Evolutionary conservation across 1,284 basidiomycete species (phyloP).

Genomic region (Moniliophthora roreri): DNA sequence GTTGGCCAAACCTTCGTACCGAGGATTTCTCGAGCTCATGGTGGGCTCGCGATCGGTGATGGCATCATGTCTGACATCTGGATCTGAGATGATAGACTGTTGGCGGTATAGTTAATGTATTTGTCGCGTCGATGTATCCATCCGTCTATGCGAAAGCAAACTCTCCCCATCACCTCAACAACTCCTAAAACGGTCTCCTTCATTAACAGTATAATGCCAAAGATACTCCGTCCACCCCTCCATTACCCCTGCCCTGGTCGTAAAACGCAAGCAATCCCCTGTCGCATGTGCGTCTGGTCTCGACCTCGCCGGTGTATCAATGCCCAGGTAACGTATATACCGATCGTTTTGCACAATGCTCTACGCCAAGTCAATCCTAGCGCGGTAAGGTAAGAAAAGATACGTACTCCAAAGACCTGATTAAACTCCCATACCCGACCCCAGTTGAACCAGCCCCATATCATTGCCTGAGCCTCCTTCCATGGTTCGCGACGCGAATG

Average conservation of each 20-base stretch:
- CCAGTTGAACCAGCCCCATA: slow-evolving; percentile 63
- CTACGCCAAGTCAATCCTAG: slow-evolving; percentile 25
- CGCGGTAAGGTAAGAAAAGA: neutral
- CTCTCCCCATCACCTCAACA: too few relatives aligned
- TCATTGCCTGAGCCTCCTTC: slow-evolving; percentile 39
- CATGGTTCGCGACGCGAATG: slow-evolving; percentile 45
- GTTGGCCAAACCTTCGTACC: too few relatives aligned
- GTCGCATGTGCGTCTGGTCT: slow-evolving; percentile 62
- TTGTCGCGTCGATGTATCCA: too few relatives aligned
- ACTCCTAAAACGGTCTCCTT: slow-evolving; percentile 17
- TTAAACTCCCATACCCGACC: slow-evolving; percentile 57
- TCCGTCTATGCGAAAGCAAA: too few relatives aligned
- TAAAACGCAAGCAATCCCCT: slow-evolving; percentile 64
- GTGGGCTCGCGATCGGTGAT: too few relatives aligned
- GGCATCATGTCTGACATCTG: too few relatives aligned
- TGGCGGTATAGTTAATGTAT: too few relatives aligned
- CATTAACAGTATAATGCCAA: slow-evolving; percentile 57
- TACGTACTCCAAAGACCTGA: slow-evolving; percentile 49
- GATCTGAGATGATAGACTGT: too few relatives aligned
- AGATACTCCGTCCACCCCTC: slow-evolving; percentile 74
- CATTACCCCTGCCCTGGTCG: slow-evolving; percentile 61
- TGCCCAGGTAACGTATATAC: slow-evolving; percentile 56
- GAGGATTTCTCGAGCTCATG: too few relatives aligned
- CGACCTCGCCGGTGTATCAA: slow-evolving; percentile 57
- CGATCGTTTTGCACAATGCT: slow-evolving; percentile 35